Base-by-base conservation (phyloP, 768 basidiomycete species). In the Tricholoma flavovirens region DNA sequence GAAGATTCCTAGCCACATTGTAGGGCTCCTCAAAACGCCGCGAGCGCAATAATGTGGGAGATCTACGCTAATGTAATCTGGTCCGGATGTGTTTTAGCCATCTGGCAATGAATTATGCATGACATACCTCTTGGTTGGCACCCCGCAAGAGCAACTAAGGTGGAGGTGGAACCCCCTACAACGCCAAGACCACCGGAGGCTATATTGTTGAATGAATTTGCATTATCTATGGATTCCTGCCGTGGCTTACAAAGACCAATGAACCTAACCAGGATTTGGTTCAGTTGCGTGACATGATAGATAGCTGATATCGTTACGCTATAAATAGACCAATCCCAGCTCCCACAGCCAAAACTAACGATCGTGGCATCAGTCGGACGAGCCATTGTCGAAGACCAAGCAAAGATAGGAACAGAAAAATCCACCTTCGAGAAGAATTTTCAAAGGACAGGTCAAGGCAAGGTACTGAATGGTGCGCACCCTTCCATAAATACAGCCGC, bases 331-430 rank as follows among this genome's bases (percentile, higher is more conserved):
- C 91, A 62, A 94, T 93, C 55, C 91, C 91, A 36, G 88, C 83
- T 43, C 91, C 91, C 10, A 92, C 88, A 2, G 91, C 86, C 53
- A 92, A 78, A 4, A 92, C 86, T 22, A 94, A 79, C 2, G 91
- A 92, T 59, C 89, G 87, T 0, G 91, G 91, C 83, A 94, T 93
- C 53, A 91, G 81, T 12, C 91, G 83, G 12, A 87, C 88, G 4
- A 94, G 78, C 91, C 90, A 94, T 73, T 93, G 90, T 49, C 91
- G 89, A 52, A 94, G 77, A 59, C 91, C 91, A 30, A 93, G 73
- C 24, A 94, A 67, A 0, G 90, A 91, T 12, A 94, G 73, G 64
- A 86, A 60, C 58, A 93, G 79, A 76, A 94, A 93, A 10, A 93
- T 69, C 87, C 90, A 89, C 24, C 90, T 89, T 19, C 51, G 22